phyloP scores from a whole-genome alignment of 1,139 yeast species.

The Geotrichum candidum region DNA sequence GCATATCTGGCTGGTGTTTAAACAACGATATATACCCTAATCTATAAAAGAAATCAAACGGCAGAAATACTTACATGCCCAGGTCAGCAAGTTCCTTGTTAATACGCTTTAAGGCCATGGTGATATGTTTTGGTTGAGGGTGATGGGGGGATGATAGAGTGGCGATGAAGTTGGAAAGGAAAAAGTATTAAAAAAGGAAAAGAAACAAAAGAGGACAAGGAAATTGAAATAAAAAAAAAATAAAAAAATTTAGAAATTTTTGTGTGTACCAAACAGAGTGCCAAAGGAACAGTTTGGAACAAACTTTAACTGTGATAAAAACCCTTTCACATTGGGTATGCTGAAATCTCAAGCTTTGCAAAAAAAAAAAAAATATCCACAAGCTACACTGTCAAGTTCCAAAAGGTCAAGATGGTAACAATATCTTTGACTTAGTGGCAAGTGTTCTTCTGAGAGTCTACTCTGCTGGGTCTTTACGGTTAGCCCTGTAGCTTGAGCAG shows the following conservation, averaged over 20 bases:
- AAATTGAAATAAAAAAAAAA: neutral
- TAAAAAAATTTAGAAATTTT: neutral
- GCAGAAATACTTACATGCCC: constrained; percentile 64
- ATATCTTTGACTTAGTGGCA: neutral
- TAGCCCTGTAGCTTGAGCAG: neutral
- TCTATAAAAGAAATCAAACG: neutral
- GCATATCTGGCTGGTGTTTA: neutral
- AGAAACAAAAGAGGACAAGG: neutral
- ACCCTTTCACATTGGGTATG: neutral
- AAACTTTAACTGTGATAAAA: neutral
- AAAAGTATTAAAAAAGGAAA: neutral
- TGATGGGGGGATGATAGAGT: neutral
- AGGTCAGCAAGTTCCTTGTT: constrained; percentile 91
- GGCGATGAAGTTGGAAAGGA: neutral
- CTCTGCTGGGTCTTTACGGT: no score
- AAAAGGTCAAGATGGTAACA: neutral
- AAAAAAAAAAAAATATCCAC: neutral
- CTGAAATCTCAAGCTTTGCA: neutral
- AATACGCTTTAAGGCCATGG: constrained; percentile 91
- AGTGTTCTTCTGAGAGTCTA: no score
- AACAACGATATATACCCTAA: neutral
- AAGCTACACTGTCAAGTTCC: neutral
- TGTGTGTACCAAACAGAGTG: neutral
- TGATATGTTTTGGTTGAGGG: neutral
- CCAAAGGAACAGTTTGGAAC: neutral